These are phyloP conservation scores for Dovyalis caffra DNA, from an alignment of 345 rosid genomes.

Conservation along the genomic window DNA sequence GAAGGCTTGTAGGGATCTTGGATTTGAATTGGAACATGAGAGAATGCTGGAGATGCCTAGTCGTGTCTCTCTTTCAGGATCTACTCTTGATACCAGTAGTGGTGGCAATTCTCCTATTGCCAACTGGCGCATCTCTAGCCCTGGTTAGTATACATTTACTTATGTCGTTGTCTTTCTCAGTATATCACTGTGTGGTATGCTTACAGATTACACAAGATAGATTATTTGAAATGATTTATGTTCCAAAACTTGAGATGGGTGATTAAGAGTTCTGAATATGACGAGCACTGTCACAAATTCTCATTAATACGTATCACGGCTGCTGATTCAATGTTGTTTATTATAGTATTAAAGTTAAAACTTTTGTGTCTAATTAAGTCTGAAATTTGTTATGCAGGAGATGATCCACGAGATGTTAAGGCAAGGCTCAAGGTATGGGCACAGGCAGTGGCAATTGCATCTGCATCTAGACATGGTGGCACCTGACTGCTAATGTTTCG, in stretches of 20 bases:
- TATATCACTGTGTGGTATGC: not conserved
- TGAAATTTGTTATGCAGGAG: slow-evolving; percentile 45
- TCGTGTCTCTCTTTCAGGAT: slow-evolving; percentile 55
- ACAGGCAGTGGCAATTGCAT: slow-evolving; percentile 82
- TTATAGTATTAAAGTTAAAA: not conserved
- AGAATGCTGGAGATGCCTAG: slow-evolving; percentile 58
- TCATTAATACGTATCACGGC: too few relatives aligned
- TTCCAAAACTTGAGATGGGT: not conserved
- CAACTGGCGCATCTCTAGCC: slow-evolving; percentile 86
- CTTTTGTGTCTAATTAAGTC: not conserved
- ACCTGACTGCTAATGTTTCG: slow-evolving; percentile 11
- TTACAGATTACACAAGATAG: not conserved
- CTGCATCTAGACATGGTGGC: slow-evolving; percentile 44
- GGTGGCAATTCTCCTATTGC: slow-evolving; percentile 89
- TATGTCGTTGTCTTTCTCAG: not conserved
- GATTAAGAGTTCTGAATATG: not conserved
- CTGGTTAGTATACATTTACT: slow-evolving; percentile 47
- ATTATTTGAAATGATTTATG: not conserved
- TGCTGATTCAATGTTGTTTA: not conserved
- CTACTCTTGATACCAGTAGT: slow-evolving; percentile 62
- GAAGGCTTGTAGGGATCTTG: slow-evolving; percentile 85
- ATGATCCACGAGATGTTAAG: slow-evolving; percentile 90
- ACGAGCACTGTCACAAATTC: not conserved
- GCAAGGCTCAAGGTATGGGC: slow-evolving; percentile 97
- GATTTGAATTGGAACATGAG: slow-evolving; percentile 82